A percentile compares a stretch with the other conserved stretches of the same genome.
These are phyloP conservation scores for Eucalyptus regnans DNA, from an alignment of 345 rosid genomes.

Conservation along the genomic window DNA sequence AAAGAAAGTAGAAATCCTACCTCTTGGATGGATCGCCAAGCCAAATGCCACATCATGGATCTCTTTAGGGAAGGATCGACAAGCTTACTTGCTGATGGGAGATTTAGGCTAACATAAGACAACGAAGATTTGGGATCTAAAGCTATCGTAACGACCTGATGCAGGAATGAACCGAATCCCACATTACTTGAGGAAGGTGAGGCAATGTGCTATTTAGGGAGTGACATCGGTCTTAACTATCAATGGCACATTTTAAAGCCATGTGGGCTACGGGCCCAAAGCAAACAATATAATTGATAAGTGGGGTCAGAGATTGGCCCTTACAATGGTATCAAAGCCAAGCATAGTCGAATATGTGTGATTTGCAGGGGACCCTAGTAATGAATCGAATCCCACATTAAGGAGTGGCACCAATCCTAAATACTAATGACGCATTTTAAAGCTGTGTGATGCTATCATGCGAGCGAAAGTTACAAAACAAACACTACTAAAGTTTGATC, in stretches of 20 bases:
- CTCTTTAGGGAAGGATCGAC: not conserved
- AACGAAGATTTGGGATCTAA: not conserved
- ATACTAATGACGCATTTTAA: no score
- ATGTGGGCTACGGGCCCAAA: no score
- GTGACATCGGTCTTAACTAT: rapidly evolving
- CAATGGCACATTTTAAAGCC: no score
- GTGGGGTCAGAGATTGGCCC: rapidly evolving
- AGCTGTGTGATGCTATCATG: not conserved
- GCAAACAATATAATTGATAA: no score
- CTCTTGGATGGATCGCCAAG: not conserved
- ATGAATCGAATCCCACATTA: no score
- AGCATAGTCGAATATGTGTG: rapidly evolving
- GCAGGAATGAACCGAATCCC: rapidly evolving
- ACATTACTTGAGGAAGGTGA: no score
- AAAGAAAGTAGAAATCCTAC: not conserved
- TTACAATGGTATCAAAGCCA: no score
- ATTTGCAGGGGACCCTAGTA: no score
- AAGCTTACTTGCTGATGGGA: not conserved
- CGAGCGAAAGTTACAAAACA: not conserved
- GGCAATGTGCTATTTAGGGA: no score
- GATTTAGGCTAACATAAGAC: not conserved
- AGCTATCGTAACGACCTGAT: rapidly evolving
- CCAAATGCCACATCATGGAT: not conserved
- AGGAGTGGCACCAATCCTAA: no score
- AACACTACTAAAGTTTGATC: no score